A percentile compares a stretch with the other conserved stretches of the same genome.
Conservation (phyloP, 2,329 filamentous ascomycete species). For the Xylaria sp. region DNA sequence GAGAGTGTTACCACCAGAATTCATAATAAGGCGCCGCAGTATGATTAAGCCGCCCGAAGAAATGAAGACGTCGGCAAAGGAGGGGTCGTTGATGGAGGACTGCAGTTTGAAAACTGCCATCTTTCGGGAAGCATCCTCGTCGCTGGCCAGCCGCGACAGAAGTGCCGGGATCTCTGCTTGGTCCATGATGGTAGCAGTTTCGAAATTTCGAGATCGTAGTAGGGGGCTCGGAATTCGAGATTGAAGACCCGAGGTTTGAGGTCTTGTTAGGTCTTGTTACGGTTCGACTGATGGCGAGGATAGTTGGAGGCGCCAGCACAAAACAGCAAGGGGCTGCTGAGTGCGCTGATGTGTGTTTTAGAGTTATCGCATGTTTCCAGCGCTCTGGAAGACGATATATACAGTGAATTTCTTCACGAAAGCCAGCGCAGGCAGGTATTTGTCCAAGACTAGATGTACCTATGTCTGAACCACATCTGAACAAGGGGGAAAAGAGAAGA, state of each 20-base stretch:
- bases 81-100: slow-evolving; percentile 91
- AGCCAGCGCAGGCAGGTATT: not conserved
- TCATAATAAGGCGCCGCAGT: slow-evolving; percentile 83
- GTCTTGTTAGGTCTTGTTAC: not conserved
- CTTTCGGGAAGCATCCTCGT: slow-evolving; percentile 91
- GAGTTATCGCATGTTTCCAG: slow-evolving; percentile 28
- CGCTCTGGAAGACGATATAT: not conserved
- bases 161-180: slow-evolving; percentile 74
- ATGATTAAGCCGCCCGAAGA: slow-evolving; percentile 85
- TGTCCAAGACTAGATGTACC: not conserved
- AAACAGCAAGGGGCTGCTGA: slow-evolving; percentile 20
- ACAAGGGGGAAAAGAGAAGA: not conserved
- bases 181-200: slow-evolving; percentile 60
- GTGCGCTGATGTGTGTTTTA: slow-evolving; percentile 15
- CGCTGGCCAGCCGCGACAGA: slow-evolving; percentile 70
- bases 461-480: not conserved
- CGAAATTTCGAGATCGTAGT: not conserved
- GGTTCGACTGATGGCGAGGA: slow-evolving; percentile 3
- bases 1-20: slow-evolving; percentile 89
- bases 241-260: not conserved
- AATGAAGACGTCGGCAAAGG: slow-evolving; percentile 97
- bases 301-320: not conserved
- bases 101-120: slow-evolving; percentile 99
- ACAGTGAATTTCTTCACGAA: not conserved
- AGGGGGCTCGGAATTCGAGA: not conserved